Base-by-base conservation (phyloP, 805 yeast species). In the Kodamaea nitidulidarum region DNA sequence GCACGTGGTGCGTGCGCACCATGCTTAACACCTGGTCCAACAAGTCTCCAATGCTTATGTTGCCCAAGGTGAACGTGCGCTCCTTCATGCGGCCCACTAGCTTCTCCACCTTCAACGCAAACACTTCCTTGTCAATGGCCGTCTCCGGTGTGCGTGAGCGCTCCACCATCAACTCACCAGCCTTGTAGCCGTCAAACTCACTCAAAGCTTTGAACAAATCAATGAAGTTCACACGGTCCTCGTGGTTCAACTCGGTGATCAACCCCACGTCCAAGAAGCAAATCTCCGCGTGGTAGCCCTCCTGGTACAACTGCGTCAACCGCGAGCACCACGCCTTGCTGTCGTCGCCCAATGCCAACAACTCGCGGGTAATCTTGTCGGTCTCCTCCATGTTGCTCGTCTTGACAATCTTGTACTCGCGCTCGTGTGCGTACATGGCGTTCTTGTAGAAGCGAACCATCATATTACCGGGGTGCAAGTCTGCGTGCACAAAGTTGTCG, bases 111-210 rank as follows among this genome's bases (percentile, higher is more conserved):
- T 87, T 86, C 39, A 86, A 60, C 0, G 95, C 95, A 63, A 93
- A 93, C 9, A 86, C 69, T 41, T 91, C 97, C 41, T 76, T 76
- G 51, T 91, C 80, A 4, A 88, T 69, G 1, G 87, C 98, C 0
- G 96, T 84, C 35, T 87, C 95, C 1, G 99, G 98, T 0, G 98
- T 88, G 43, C 93, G 73, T 3, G 97, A 90, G 42, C 98, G 68
- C 63, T 88, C 97, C 43, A 90, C 81, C 97, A 93, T 91, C 40
- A 93, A 70, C 55, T 88, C 95, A 8, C 99, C 99, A 0, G 96
- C 98, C 44, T 72, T 74, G 56, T 85, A 88, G 1, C 99, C 99
- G 60, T 93, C 95, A 62, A 93, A 93, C 45, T 81, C 84, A 2
- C 96, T 84, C 24, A 93, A 66, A 0, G 97, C 84, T 50, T 84